Conservation (phyloP, 768 basidiomycete genomes). For the Pluteus cervinus region DNA sequence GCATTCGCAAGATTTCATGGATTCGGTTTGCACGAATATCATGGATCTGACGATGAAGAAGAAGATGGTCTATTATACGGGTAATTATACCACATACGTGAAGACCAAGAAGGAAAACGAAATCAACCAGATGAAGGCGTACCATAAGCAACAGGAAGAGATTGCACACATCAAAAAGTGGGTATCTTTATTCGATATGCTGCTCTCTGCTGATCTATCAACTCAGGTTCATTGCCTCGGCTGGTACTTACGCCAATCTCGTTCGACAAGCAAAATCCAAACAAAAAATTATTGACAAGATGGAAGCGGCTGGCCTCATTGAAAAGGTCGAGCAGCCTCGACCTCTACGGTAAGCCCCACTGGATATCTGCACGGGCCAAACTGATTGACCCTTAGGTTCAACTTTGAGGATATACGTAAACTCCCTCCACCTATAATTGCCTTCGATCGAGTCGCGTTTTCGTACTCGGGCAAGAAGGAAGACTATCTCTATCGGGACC, state of each 20-base stretch:
- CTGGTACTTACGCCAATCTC: conserved; percentile 98
- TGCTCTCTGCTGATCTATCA: conserved; percentile 6
- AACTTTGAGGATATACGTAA: conserved; percentile 94
- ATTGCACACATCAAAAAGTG: conserved; percentile 98
- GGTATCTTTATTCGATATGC: not conserved
- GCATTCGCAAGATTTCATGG: conserved; percentile 99
- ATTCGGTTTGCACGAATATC: conserved; percentile 94
- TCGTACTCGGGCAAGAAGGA: conserved; percentile 86
- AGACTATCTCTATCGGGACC: conserved; percentile 81
- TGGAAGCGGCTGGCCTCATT: conserved; percentile 97
- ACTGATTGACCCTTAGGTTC: conserved; percentile 39
- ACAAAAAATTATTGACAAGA: conserved; percentile 99
- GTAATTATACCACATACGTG: conserved; percentile 97
- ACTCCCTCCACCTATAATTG: conserved; percentile 95
- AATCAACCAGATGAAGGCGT: conserved; percentile 99
- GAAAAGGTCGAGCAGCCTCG: conserved; percentile 80
- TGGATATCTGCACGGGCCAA: not conserved
- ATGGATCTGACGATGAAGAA: conserved; percentile 94
- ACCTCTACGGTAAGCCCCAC: conserved; percentile 43
- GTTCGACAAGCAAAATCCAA: conserved; percentile 99
- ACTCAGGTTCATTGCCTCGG: conserved; percentile 91
- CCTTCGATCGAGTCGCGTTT: conserved; percentile 93
- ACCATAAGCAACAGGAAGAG: conserved; percentile 97
- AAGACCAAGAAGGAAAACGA: conserved; percentile 96
- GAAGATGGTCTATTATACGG: conserved; percentile 90